Evolutionary conservation across 306 rosid genomes (phyloP), one percentile per base, ranked within the genome.

Genomic region (Notholithocarpus densiflorus): DNA sequence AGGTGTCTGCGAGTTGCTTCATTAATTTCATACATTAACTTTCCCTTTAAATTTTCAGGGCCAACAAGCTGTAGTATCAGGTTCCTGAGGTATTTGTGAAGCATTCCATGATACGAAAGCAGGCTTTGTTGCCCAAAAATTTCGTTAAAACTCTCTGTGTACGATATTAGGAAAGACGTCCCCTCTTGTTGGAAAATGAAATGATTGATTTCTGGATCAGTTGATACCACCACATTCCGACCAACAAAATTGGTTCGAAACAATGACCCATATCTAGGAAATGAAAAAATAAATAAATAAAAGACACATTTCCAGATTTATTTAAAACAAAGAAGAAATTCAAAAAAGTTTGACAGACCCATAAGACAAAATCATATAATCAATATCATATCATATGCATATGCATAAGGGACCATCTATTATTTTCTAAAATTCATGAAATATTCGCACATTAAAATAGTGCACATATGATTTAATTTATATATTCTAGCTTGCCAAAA

Each of bases 81-180:
- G 80, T 52, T 76, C 80, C 68, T 76, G 4, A 76, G 52, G 29
- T 65, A 66, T 48, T 76, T 76, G 40, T 76, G 74, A 53, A 76
- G 3, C 53, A 21, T 19, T 2, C 80, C 80, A 11, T 66, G 74
- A 1, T 19, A 9, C 11, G 32, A 12, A 27, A 66, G 0, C 21
- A 53, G 3, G 4, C 66, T 66, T 6, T 66, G 21, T n/a, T 76
- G 1, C n/a, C 73, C 80, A 19, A 66, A 31, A 5, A 76, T 14
- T 29, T 52, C 18, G 1, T 10, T 11, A 1, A 76, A 76, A 64
- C 65, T 53, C 64, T 76, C 19, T 6, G 74, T 51, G 51, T 64
- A 76, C 31, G 64, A 51, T 51, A 76, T 13, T 2, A 10, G 6
- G 62, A 76, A 53, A 20, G 73, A 51, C 4, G 10, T 53, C 23